Percentiles rank a stretch among this genome's conserved stretches.
These are phyloP conservation scores for Dalbergia oliveri DNA, from an alignment of 306 rosid genomes.

Conservation along the genomic window DNA sequence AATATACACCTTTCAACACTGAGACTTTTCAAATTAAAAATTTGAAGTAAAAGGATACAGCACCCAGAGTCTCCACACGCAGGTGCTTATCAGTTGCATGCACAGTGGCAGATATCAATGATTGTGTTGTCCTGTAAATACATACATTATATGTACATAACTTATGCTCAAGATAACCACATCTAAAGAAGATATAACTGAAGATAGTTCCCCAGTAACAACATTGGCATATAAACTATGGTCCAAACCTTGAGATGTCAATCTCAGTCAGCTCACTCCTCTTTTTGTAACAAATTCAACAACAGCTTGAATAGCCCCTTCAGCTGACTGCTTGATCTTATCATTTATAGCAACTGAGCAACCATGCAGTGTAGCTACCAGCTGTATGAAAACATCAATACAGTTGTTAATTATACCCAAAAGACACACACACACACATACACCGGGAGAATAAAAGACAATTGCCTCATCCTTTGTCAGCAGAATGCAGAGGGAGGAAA, in stretches of 20 bases:
- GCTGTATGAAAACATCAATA: constrained; percentile 57
- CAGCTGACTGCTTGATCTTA: constrained; percentile 93
- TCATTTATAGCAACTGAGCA: constrained; percentile 89
- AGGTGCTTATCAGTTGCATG: constrained; percentile 88
- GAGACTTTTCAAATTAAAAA: constrained; percentile 19
- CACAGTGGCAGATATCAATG: constrained; percentile 80
- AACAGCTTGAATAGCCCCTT: constrained; percentile 96
- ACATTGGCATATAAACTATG: constrained; percentile 31
- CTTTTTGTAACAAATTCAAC: constrained; percentile 84
- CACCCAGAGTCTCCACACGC: constrained; percentile 92
- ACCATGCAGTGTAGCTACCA: constrained; percentile 86
- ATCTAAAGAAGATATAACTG: constrained; percentile 27
- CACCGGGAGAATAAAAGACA: constrained; percentile 12
- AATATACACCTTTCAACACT: constrained; percentile 9
- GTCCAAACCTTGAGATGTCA: constrained; percentile 85
- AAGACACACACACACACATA: neutral
- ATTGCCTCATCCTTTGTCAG: constrained; percentile 89
- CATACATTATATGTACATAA: constrained; percentile 49
- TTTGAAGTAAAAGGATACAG: constrained; percentile 72
- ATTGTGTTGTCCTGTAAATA: constrained; percentile 81
- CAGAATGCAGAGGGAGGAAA: constrained; percentile 83
- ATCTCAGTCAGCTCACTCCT: constrained; percentile 76
- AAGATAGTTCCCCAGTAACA: constrained; percentile 28
- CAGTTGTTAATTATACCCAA: constrained; percentile 22
- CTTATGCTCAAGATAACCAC: constrained; percentile 37